Conservation (phyloP, 2,329 filamentous ascomycete genomes). For the Neofusicoccum sp. region DNA sequence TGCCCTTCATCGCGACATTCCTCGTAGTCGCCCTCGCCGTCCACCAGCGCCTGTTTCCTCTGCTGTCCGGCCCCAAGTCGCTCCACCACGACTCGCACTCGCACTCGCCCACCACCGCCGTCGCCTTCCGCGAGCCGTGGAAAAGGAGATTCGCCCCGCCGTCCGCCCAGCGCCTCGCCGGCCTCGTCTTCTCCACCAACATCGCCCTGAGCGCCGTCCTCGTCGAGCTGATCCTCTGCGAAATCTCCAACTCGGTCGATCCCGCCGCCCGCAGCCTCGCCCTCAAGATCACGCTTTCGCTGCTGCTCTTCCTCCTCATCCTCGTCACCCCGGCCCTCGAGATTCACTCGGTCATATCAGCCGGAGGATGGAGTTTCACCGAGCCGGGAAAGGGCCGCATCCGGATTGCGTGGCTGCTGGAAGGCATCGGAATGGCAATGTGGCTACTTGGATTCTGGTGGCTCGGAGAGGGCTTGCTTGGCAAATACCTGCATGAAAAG, state of each 20-base stretch:
- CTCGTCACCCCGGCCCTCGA: constrained; percentile 76
- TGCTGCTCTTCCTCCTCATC: constrained; percentile 69
- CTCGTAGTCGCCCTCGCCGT: constrained; percentile 61
- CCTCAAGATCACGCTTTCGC: constrained; percentile 66
- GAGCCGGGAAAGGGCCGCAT: constrained; percentile 52
- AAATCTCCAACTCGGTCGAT: constrained; percentile 75
- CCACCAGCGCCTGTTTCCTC: constrained; percentile 67
- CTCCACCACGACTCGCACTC: constrained; percentile 62
- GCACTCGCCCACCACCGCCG: constrained; percentile 56
- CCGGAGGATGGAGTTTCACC: constrained; percentile 59
- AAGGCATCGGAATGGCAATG: constrained; percentile 58
- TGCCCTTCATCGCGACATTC: constrained; percentile 72
- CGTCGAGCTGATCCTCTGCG: constrained; percentile 77
- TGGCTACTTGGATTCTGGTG: constrained; percentile 80
- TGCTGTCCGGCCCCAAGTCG: constrained; percentile 57
- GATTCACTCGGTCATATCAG: constrained; percentile 62
- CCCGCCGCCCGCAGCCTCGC: constrained; percentile 65
- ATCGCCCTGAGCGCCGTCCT: constrained; percentile 75
- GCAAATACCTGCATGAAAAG: constrained; percentile 49
- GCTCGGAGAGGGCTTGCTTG: constrained; percentile 63
- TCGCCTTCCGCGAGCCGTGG: constrained; percentile 21
- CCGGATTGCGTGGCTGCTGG: constrained; percentile 64
- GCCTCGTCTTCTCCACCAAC: constrained; percentile 70
- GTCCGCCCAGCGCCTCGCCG: constrained; percentile 47
- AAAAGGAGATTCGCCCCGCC: not conserved